phyloP scores from a whole-genome alignment of 1,284 basidiomycete genomes.

The Mycena sp. region DNA sequence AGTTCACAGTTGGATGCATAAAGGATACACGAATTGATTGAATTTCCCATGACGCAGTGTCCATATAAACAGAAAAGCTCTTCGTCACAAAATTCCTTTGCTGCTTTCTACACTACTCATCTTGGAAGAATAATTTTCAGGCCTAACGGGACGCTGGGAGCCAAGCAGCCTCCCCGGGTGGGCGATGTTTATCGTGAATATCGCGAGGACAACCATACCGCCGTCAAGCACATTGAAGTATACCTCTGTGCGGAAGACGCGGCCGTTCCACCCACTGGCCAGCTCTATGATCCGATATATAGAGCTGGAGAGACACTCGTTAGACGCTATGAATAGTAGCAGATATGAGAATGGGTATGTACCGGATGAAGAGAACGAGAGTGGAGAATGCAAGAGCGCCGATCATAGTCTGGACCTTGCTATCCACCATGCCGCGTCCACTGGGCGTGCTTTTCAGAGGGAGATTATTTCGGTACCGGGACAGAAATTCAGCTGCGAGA shows the following conservation, averaged over 20 bases:
- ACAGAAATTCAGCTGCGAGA: not conserved
- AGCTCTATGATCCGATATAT: conserved; percentile 11
- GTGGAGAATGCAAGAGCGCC: not conserved
- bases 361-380: conserved; percentile 1
- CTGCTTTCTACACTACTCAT: too few relatives aligned
- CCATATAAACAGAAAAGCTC: too few relatives aligned
- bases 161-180: too few relatives aligned
- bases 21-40: too few relatives aligned
- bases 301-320: not conserved
- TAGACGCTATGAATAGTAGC: too few relatives aligned
- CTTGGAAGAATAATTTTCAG: too few relatives aligned
- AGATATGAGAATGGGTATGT: too few relatives aligned
- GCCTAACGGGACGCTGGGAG: too few relatives aligned
- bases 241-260: too few relatives aligned
- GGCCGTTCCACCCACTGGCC: not conserved
- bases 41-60: too few relatives aligned
- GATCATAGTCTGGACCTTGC: not conserved
- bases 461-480: not conserved
- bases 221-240: conserved; percentile 52
- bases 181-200: conserved; percentile 54
- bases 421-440: not conserved
- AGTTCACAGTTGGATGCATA: too few relatives aligned
- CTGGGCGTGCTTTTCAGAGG: not conserved
- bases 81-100: too few relatives aligned
- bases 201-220: conserved; percentile 58